Percentiles rank a stretch among this genome's conserved stretches.
phyloP scores from a whole-genome alignment of 805 yeast species.

The Teunomyces cretensis region DNA sequence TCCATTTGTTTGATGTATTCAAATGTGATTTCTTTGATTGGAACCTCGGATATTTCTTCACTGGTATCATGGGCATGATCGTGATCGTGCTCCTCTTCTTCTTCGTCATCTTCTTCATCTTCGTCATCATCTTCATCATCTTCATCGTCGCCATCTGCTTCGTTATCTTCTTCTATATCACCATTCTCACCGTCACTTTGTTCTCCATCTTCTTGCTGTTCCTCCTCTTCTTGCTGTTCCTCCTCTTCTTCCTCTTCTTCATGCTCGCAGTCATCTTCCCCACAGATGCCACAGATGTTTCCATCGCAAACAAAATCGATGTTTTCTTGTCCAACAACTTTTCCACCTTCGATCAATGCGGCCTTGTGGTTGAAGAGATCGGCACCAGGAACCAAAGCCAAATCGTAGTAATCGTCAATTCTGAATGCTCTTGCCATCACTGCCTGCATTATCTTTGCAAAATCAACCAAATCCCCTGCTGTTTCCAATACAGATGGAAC shows the following conservation, averaged over 20 bases:
- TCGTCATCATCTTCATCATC: constrained; percentile 10
- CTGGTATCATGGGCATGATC: constrained; percentile 15
- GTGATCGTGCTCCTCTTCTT: constrained; percentile 9
- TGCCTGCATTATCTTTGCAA: constrained; percentile 58
- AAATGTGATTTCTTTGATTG: constrained; percentile 26
- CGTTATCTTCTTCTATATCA: constrained; percentile 16
- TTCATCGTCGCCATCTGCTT: constrained; percentile 12
- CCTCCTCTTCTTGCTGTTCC: constrained; percentile 16
- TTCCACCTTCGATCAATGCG: constrained; percentile 23
- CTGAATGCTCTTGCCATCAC: constrained; percentile 79
- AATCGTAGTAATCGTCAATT: constrained; percentile 71
- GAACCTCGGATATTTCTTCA: constrained; percentile 16
- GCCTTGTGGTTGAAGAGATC: constrained; percentile 78
- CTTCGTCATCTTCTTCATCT: constrained; percentile 13
- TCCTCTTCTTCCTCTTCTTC: constrained; percentile 15
- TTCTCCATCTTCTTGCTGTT: constrained; percentile 19
- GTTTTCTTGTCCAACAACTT: constrained; percentile 41
- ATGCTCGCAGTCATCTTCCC: constrained; percentile 24
- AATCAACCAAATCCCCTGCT: constrained; percentile 12
- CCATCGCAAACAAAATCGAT: constrained; percentile 60
- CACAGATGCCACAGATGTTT: constrained; percentile 26
- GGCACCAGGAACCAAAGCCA: constrained; percentile 86
- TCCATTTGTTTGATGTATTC: constrained; percentile 30
- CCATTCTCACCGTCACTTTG: constrained; percentile 16
- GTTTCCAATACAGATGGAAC: constrained; percentile 38